A percentile compares a stretch with the other conserved stretches of the same genome.
Evolutionary conservation across 176 grass and related monocot species (phyloP).

Genomic region (Cenchrus fungigraminus): DNA sequence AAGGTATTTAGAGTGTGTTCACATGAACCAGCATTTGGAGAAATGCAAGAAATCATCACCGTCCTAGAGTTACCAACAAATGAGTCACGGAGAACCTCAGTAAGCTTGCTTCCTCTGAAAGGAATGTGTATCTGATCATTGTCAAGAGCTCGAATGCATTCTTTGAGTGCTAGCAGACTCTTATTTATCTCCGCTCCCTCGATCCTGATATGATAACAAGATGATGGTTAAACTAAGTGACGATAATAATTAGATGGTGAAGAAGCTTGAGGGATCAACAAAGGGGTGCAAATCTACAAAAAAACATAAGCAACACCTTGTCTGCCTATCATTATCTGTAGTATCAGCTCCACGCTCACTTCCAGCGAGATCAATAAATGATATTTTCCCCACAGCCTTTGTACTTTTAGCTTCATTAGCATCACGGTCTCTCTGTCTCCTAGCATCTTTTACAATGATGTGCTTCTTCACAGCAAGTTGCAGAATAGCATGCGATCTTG

Average conservation of each 20-base stretch:
- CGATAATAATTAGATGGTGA: neutral
- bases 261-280: conserved; percentile 18
- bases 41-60: conserved; percentile 99
- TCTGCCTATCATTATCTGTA: conserved; percentile 94
- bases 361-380: conserved; percentile 98
- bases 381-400: conserved; percentile 92
- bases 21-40: conserved; percentile 96
- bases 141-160: conserved; percentile 97
- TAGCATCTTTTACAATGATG: conserved; percentile 60
- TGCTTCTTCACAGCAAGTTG: conserved; percentile 97
- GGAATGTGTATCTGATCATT: conserved; percentile 99
- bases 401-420: conserved; percentile 80
- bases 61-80: conserved; percentile 98
- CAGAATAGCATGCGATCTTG: conserved; percentile 95
- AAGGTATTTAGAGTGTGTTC: conserved; percentile 98
- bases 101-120: conserved; percentile 99
- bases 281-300: conserved; percentile 2
- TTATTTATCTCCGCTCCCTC: conserved; percentile 99
- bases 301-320: conserved; percentile 53
- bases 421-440: conserved; percentile 78
- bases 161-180: conserved; percentile 92
- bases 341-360: conserved; percentile 99
- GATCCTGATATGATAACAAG: conserved; percentile 65
- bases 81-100: conserved; percentile 97
- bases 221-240: conserved; percentile 16